Evolutionary conservation across 768 basidiomycete species (phyloP).

Genomic region (Coprinopsis marcescibilis): DNA sequence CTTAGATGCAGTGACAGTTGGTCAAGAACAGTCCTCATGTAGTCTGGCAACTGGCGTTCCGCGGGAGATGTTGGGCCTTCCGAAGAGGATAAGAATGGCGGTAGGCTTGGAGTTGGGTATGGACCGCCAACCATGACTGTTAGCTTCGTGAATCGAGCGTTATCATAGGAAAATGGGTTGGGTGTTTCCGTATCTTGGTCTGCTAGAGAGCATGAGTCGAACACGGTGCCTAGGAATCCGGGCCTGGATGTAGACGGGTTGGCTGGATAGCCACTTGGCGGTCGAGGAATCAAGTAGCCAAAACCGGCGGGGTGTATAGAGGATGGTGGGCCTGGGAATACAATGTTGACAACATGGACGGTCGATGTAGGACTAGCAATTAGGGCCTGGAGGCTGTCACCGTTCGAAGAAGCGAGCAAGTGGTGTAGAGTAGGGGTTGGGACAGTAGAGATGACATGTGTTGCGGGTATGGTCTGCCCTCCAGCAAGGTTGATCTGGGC

Average conservation of each 20-base stretch:
- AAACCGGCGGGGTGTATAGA: slow-evolving; percentile 80
- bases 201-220: slow-evolving; percentile 76
- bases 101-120: slow-evolving; percentile 32
- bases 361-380: slow-evolving; percentile 66
- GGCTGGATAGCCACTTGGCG: slow-evolving; percentile 45
- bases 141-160: slow-evolving; percentile 56
- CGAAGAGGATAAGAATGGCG: slow-evolving; percentile 19
- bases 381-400: slow-evolving; percentile 28
- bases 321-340: slow-evolving; percentile 54
- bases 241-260: slow-evolving; percentile 13
- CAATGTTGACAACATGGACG: slow-evolving; percentile 84
- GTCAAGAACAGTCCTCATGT: slow-evolving; percentile 23
- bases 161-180: slow-evolving; percentile 14
- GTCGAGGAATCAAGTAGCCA: slow-evolving; percentile 89
- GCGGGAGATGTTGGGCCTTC: slow-evolving; percentile 21
- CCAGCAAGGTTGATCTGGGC: not conserved
- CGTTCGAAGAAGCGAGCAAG: slow-evolving; percentile 27
- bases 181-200: slow-evolving; percentile 36
- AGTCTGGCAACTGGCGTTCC: not conserved
- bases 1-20: slow-evolving; percentile 44
- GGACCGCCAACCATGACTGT: slow-evolving; percentile 92
- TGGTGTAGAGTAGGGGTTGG: slow-evolving; percentile 50
- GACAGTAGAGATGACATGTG: slow-evolving; percentile 75
- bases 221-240: slow-evolving; percentile 78
- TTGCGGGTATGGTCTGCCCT: slow-evolving; percentile 20